Evolutionary conservation across 768 basidiomycete genomes (phyloP).

Genomic region (Pilatotrama ljubarskyi): DNA sequence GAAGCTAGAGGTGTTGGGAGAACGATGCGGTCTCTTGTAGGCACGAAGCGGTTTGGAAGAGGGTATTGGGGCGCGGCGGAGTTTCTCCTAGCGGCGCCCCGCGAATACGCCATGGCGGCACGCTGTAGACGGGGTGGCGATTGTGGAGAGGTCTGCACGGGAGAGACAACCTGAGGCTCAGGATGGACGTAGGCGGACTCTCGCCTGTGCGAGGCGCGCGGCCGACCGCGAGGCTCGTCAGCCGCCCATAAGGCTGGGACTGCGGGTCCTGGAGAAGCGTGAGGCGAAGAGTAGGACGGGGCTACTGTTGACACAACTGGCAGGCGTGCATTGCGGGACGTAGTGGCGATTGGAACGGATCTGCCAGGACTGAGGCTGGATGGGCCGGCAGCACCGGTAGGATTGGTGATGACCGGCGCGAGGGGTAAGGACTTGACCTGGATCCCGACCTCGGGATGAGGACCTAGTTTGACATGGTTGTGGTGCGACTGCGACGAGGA

Average conservation of each 20-base stretch:
- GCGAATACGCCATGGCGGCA: slow-evolving; percentile 7
- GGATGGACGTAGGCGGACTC: background rate
- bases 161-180: background rate
- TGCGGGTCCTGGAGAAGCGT: background rate
- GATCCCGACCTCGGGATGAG: slow-evolving; percentile 10
- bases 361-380: background rate
- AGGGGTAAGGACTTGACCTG: background rate
- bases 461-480: slow-evolving; percentile 17
- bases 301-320: background rate
- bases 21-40: slow-evolving; percentile 25
- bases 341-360: background rate
- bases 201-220: slow-evolving; percentile 7
- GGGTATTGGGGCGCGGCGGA: background rate
- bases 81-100: slow-evolving; percentile 6
- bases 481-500: slow-evolving; percentile 29
- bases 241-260: background rate
- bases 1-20: slow-evolving; percentile 26
- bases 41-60: slow-evolving; percentile 16
- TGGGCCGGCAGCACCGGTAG: background rate
- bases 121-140: slow-evolving; percentile 5
- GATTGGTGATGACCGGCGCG: slow-evolving; percentile 1
- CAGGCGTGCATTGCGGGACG: background rate
- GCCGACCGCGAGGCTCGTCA: slow-evolving; percentile 1
- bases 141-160: background rate
- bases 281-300: background rate